Percentiles rank a stretch among this genome's conserved stretches.
phyloP scores from a whole-genome alignment of 306 rosid species.

The Cicer cuneatum region DNA sequence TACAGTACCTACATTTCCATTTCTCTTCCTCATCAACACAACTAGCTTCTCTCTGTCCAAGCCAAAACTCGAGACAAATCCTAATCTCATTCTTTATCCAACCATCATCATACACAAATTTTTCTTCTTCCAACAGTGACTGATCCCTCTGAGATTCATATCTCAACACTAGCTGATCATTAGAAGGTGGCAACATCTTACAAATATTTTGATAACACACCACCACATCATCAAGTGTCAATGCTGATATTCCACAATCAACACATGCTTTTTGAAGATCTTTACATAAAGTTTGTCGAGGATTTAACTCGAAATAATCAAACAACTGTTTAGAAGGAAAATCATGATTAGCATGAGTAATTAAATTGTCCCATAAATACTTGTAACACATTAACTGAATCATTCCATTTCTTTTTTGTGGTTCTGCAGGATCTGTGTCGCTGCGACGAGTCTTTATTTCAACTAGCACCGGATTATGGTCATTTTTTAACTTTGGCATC shows the following conservation, averaged over 20 bases:
- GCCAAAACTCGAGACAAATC: slow-evolving; percentile 69
- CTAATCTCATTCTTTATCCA: slow-evolving; percentile 62
- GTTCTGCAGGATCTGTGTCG: slow-evolving; percentile 67
- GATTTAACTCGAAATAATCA: slow-evolving; percentile 60
- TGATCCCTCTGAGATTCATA: slow-evolving; percentile 73
- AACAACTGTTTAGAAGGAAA: slow-evolving; percentile 59
- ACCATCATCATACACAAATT: slow-evolving; percentile 52
- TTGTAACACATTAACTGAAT: slow-evolving; percentile 87
- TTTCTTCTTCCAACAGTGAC: slow-evolving; percentile 67
- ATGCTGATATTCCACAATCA: slow-evolving; percentile 55
- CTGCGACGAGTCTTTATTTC: slow-evolving; percentile 73
- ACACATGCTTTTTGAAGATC: slow-evolving; percentile 49
- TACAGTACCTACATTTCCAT: slow-evolving; percentile 69
- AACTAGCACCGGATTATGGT: slow-evolving; percentile 55
- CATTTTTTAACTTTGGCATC: slow-evolving; percentile 46
- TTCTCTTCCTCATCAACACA: slow-evolving; percentile 65
- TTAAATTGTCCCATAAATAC: slow-evolving; percentile 73
- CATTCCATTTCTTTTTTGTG: slow-evolving; percentile 82
- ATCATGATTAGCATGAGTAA: slow-evolving; percentile 37
- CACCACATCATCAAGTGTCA: slow-evolving; percentile 66
- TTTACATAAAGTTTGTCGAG: slow-evolving; percentile 48
- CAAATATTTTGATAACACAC: slow-evolving; percentile 53
- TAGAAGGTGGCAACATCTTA: slow-evolving; percentile 52
- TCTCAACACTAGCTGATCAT: slow-evolving; percentile 60
- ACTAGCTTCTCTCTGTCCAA: slow-evolving; percentile 69